These are phyloP conservation scores for Albatrellus sp. DNA, from an alignment of 1,284 basidiomycete species.

Conservation along the genomic window DNA sequence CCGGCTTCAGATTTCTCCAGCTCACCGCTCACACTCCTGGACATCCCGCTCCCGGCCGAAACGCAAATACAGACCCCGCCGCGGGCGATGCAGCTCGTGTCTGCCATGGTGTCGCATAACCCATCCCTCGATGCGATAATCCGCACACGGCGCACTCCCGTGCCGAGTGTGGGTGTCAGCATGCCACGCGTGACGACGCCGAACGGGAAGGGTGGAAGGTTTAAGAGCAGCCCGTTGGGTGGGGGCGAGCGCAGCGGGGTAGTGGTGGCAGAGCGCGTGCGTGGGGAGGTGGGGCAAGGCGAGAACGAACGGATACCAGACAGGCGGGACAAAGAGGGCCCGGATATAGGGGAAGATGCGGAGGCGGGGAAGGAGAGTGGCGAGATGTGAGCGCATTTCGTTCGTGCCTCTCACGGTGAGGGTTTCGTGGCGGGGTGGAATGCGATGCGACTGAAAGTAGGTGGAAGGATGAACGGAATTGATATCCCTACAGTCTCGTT, in stretches of 20 bases:
- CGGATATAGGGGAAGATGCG: slow-evolving; percentile 15
- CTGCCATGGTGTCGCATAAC: slow-evolving; percentile 17
- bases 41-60: not conserved
- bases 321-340: slow-evolving; percentile 20
- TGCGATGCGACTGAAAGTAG: too few species aligned
- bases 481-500: too few species aligned
- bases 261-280: slow-evolving; percentile 16
- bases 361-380: not conserved
- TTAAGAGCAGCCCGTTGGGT: slow-evolving; percentile 58
- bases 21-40: not conserved
- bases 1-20: slow-evolving; percentile 7
- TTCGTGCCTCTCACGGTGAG: too few species aligned
- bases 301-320: slow-evolving; percentile 16
- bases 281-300: slow-evolving; percentile 11
- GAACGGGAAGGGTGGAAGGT: slow-evolving; percentile 34
- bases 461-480: too few species aligned
- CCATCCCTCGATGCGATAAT: slow-evolving; percentile 42
- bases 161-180: slow-evolving; percentile 11
- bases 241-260: slow-evolving; percentile 30
- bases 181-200: slow-evolving; percentile 7
- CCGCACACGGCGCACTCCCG: slow-evolving; percentile 28
- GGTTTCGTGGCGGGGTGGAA: too few species aligned
- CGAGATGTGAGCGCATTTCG: not conserved
- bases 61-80: not conserved
- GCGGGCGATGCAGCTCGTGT: not conserved